A percentile compares a stretch with the other conserved stretches of the same genome.
Conservation (phyloP, 108 stramenopile species). For the Conticribra guillardii region DNA sequence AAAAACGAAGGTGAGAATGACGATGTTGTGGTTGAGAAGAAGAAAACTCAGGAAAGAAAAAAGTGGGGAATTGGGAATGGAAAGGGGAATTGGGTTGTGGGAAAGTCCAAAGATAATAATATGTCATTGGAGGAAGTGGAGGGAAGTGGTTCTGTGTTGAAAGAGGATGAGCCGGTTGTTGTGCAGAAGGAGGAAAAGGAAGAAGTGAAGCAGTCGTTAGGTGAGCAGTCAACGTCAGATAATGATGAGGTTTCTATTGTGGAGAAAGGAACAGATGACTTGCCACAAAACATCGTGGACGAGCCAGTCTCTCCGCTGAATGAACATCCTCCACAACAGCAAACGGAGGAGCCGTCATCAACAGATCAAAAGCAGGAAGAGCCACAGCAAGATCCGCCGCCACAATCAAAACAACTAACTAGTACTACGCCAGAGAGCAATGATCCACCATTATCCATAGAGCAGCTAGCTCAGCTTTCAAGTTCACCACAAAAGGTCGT, state of each 20-base stretch:
- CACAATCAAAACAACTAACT: not conserved
- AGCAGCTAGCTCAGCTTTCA: not conserved
- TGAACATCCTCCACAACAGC: not conserved
- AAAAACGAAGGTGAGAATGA: conserved; percentile 29
- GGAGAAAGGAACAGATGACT: too few relatives aligned
- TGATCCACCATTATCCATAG: not conserved
- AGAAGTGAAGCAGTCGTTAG: too few relatives aligned
- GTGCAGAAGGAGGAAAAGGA: too few relatives aligned
- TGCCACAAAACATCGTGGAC: not conserved
- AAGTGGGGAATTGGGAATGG: not conserved
- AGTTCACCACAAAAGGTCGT: not conserved
- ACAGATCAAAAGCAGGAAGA: not conserved
- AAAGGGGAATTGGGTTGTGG: conserved; percentile 1
- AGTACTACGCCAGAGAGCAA: not conserved
- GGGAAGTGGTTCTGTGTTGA: too few relatives aligned
- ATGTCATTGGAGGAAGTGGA: too few relatives aligned
- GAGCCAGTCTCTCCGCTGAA: not conserved
- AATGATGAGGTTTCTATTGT: too few relatives aligned
- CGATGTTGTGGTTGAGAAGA: not conserved
- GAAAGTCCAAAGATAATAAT: not conserved
- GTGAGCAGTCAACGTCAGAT: too few relatives aligned
- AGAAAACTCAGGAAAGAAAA: not conserved
- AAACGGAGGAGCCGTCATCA: too few relatives aligned
- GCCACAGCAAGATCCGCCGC: not conserved
- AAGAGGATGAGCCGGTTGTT: too few relatives aligned